Base-by-base conservation (phyloP, 2,329 filamentous ascomycete species). In the Waltergamsia citrina region DNA sequence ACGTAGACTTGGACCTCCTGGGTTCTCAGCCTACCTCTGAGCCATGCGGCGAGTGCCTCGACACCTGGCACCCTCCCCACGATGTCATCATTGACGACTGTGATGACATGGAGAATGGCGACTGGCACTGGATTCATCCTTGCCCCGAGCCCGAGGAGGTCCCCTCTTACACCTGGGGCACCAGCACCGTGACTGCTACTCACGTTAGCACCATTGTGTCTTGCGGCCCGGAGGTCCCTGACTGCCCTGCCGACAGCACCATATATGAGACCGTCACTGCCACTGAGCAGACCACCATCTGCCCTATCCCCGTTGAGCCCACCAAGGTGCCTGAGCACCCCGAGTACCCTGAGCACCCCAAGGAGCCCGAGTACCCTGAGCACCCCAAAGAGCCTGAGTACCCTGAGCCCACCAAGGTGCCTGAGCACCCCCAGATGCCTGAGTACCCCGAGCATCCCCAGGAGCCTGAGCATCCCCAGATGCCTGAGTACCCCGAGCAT, bases 211-310 rank as follows among this genome's bases (percentile, higher is more conserved):
- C 62, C 34, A 43, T 66, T 44, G 51, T 52, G 43, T 53, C 49
- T 51, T 65, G 61, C 48, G 41, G 50, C 14, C 45, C 55, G 28
- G 43, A 50, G 27, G 53, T 57, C 14, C 43, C 45, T 38, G 34
- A 51, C 45, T 66, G 62, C 54, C 59, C 60, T n/a, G 57, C 33
- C 44, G 43, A 41, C 43, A 56, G 49, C 36, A 52, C 53, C 40
- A 26, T 47, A 25, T 40, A 43, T 38, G 56, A 54, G 35, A 65
- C 60, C 31, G 51, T 61, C 34, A 51, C 49, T 39, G 47, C 61
- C 37, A 48, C 59, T 24, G 50, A 56, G 38, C 57, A 55, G 40
- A 63, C 60, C 39, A 65, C 62, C 38, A 50, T 67, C 45, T 66
- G 60, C 56, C 62, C 63, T 16, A 56, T 65, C 7, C 48, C 58